Evolutionary conservation across 768 basidiomycete genomes (phyloP).

Genomic region (Kwoniella sp.): DNA sequence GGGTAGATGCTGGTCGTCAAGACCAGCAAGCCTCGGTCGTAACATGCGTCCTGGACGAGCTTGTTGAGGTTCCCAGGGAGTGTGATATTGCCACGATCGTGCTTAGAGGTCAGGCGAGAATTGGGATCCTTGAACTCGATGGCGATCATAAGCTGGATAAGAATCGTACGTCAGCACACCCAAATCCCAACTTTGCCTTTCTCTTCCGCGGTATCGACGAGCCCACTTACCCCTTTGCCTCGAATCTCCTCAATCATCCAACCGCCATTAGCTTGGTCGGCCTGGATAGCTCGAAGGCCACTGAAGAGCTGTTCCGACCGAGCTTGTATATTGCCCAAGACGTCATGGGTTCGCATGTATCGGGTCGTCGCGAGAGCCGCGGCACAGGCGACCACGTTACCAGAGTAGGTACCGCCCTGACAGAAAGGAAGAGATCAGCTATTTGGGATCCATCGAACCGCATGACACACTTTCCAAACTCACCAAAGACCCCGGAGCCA

Average conservation of each 20-base stretch:
- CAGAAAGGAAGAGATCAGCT: too few relatives aligned
- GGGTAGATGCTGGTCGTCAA: conserved; percentile 71
- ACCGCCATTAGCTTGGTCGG: conserved; percentile 61
- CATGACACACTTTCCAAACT: neutral
- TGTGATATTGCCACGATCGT: conserved; percentile 31
- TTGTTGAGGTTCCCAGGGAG: conserved; percentile 64
- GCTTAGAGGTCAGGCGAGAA: conserved; percentile 29
- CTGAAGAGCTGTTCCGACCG: conserved; percentile 77
- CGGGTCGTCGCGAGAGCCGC: conserved; percentile 81
- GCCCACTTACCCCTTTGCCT: conserved; percentile 64
- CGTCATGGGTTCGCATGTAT: conserved; percentile 74
- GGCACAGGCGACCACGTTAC: conserved; percentile 89
- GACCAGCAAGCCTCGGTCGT: conserved; percentile 82
- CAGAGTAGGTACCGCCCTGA: conserved; percentile 61
- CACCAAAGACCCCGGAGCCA: conserved; percentile 36
- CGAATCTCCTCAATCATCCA: conserved; percentile 80
- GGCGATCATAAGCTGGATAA: conserved; percentile 73
- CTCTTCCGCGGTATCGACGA: conserved; percentile 63
- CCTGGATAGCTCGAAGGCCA: conserved; percentile 65
- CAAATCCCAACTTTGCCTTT: conserved; percentile 59
- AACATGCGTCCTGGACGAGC: conserved; percentile 74
- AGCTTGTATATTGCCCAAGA: conserved; percentile 75
- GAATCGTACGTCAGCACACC: conserved; percentile 12
- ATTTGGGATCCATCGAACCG: neutral
- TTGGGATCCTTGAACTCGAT: conserved; percentile 63